A percentile compares a stretch with the other conserved stretches of the same genome.
Evolutionary conservation across 108 stramenopile species (phyloP).

Genomic region (Skeletonema tropicum): DNA sequence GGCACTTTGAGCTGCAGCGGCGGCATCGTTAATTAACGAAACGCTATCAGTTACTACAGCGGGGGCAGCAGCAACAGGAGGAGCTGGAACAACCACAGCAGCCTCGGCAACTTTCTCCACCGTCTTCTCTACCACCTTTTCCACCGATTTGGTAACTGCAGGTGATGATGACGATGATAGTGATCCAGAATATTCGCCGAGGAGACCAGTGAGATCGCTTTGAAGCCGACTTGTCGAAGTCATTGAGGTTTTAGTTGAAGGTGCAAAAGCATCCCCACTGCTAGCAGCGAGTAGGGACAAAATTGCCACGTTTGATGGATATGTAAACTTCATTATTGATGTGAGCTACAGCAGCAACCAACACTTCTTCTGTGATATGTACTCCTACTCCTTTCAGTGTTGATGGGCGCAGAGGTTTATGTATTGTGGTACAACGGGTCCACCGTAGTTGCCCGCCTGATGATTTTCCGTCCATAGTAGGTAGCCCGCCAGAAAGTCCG

Average conservation of each 20-base stretch:
- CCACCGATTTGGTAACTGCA: not conserved
- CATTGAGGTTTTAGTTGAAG: constrained; percentile 9
- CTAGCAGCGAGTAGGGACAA: constrained; percentile 17
- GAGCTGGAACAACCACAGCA: constrained; percentile 9
- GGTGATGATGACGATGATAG: not conserved
- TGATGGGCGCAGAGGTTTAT: too few species aligned
- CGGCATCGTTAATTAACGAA: constrained; percentile 20
- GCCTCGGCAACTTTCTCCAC: not conserved
- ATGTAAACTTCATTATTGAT: not conserved
- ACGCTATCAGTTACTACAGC: constrained; percentile 17
- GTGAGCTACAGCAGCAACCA: not conserved
- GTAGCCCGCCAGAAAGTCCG: too few species aligned
- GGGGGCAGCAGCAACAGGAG: not conserved
- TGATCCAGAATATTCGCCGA: constrained; percentile 37
- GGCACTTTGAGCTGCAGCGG: constrained; percentile 20
- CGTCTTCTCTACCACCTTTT: not conserved
- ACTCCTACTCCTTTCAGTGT: too few species aligned
- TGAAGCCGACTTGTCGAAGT: not conserved
- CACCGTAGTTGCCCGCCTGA: too few species aligned
- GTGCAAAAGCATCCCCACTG: constrained; percentile 20
- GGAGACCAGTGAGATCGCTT: constrained; percentile 29
- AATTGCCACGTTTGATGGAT: constrained; percentile 14
- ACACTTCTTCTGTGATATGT: not conserved
- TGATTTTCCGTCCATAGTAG: too few species aligned
- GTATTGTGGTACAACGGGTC: too few species aligned